phyloP scores from a whole-genome alignment of 768 basidiomycete genomes.

The Agaricus blazei region DNA sequence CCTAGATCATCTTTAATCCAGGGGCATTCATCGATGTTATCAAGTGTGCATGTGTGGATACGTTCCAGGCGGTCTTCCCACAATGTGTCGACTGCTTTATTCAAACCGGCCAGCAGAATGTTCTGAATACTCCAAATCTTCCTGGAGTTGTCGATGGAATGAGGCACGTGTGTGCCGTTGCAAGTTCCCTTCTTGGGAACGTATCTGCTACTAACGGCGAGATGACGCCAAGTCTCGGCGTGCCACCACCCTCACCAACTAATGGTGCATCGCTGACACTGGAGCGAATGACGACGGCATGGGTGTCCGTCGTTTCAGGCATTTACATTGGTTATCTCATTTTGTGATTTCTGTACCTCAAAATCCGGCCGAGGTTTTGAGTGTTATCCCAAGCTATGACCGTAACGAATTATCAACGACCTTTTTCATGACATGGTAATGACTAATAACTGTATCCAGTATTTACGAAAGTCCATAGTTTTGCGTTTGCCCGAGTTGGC shows the following conservation, averaged over 20 bases:
- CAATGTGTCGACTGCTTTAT: slow-evolving; percentile 69
- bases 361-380: not conserved
- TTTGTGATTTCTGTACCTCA: not conserved
- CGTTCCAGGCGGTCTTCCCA: slow-evolving; percentile 43
- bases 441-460: not conserved
- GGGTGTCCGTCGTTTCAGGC: not conserved
- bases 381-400: not conserved
- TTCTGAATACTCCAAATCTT: slow-evolving; percentile 41
- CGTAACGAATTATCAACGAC: not conserved
- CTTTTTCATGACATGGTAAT: not conserved
- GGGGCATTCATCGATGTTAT: slow-evolving; percentile 58
- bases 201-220: slow-evolving; percentile 37
- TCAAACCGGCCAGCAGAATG: slow-evolving; percentile 49
- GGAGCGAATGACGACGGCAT: not conserved
- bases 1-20: slow-evolving; percentile 59
- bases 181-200: slow-evolving; percentile 48
- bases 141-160: slow-evolving; percentile 46
- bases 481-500: too few species aligned
- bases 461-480: too few species aligned
- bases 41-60: slow-evolving; percentile 54
- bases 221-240: not conserved
- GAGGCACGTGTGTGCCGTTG: slow-evolving; percentile 45
- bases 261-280: not conserved
- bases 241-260: not conserved
- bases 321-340: not conserved